A percentile compares a stretch with the other conserved stretches of the same genome.
phyloP scores from a whole-genome alignment of 257 asterid species.

The Solanum dulcamara region DNA sequence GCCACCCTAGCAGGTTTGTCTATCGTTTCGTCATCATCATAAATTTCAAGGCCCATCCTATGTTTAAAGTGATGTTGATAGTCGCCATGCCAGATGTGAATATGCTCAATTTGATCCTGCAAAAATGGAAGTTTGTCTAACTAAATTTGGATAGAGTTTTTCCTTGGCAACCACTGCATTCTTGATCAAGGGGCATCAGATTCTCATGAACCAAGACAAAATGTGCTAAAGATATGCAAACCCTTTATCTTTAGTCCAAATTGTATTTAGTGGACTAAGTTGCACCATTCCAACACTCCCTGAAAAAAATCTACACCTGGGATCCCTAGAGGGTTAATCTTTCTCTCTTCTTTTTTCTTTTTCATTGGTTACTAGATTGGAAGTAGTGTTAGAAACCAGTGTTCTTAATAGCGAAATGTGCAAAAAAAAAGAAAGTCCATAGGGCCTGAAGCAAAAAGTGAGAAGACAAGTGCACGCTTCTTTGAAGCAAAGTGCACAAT shows the following conservation, averaged over 20 bases:
- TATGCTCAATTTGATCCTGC: conserved; percentile 77
- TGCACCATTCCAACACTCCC: not conserved
- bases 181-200: not conserved
- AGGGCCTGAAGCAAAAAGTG: not conserved
- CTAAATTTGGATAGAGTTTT: not conserved
- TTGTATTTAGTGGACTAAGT: not conserved
- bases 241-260: not conserved
- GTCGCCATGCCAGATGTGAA: conserved; percentile 75
- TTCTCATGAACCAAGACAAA: not conserved
- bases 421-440: not conserved
- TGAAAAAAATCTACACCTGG: not conserved
- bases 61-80: conserved; percentile 64
- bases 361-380: not conserved
- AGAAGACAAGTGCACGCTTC: not conserved
- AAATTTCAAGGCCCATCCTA: conserved; percentile 37
- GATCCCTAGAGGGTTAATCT: not conserved
- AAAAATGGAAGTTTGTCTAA: not conserved
- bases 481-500: not conserved
- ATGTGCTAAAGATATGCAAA: not conserved
- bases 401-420: not conserved
- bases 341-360: not conserved
- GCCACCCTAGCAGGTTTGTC: conserved; percentile 33
- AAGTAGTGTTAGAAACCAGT: not conserved
- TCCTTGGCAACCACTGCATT: not conserved
- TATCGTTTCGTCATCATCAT: conserved; percentile 38